A percentile compares a stretch with the other conserved stretches of the same genome.
These are phyloP conservation scores for Exophiala sp. DNA, from an alignment of 2,329 filamentous ascomycete species.

Conservation along the genomic window DNA sequence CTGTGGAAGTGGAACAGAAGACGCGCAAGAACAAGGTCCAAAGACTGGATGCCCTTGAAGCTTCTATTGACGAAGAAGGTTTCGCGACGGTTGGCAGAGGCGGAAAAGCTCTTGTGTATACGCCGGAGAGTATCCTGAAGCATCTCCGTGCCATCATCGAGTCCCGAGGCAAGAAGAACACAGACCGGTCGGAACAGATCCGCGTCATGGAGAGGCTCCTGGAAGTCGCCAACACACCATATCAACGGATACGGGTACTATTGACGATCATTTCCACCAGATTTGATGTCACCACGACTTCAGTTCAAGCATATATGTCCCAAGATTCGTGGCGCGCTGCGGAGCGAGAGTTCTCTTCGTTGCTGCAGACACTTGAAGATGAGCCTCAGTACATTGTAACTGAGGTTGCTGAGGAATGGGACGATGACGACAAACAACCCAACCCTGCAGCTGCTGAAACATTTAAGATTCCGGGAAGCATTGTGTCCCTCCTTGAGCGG, in stretches of 20 bases:
- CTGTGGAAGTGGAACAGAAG: conserved; percentile 44
- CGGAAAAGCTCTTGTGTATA: conserved; percentile 85
- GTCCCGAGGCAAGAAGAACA: conserved; percentile 98
- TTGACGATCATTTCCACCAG: conserved; percentile 87
- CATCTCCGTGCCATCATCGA: conserved; percentile 90
- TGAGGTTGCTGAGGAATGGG: conserved; percentile 95
- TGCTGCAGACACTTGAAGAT: conserved; percentile 74
- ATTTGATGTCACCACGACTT: conserved; percentile 84
- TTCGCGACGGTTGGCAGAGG: conserved; percentile 87
- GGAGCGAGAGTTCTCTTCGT: conserved; percentile 74
- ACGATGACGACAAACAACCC: conserved; percentile 94
- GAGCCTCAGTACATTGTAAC: conserved; percentile 80
- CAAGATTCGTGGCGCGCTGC: conserved; percentile 96
- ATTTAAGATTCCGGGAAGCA: conserved; percentile 87
- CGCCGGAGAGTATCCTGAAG: conserved; percentile 96
- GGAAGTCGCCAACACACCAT: conserved; percentile 84
- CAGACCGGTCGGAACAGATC: conserved; percentile 91
- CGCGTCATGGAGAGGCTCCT: conserved; percentile 93
- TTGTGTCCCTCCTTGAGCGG: conserved; percentile 91
- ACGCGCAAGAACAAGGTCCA: conserved; percentile 44
- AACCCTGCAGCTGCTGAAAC: conserved; percentile 68
- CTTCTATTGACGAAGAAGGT: conserved; percentile 69
- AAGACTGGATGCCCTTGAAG: conserved; percentile 50
- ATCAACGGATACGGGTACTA: conserved; percentile 90
- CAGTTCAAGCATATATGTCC: conserved; percentile 72